phyloP scores from a whole-genome alignment of 306 rosid genomes.

The Cicer arietinum region DNA sequence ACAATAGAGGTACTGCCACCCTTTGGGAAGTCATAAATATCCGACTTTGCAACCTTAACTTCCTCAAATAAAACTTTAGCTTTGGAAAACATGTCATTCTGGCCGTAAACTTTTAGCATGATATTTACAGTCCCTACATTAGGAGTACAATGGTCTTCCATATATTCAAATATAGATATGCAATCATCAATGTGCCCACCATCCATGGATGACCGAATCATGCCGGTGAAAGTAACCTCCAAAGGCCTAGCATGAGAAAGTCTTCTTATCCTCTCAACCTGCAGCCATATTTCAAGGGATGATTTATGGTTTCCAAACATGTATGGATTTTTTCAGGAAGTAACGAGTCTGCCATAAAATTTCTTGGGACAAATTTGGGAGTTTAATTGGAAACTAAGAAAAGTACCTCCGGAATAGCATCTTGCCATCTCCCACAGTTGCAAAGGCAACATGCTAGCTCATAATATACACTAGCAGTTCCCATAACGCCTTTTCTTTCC shows the following conservation, averaged over 20 bases:
- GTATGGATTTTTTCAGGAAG: slow-evolving; percentile 8
- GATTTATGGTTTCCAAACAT: slow-evolving; percentile 16
- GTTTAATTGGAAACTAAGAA: slow-evolving; percentile 1
- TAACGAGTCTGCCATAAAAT: not conserved
- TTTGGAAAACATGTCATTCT: slow-evolving; percentile 75
- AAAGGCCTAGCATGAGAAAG: slow-evolving; percentile 70
- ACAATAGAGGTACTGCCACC: slow-evolving; percentile 42
- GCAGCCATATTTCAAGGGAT: slow-evolving; percentile 44
- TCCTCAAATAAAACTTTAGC: slow-evolving; percentile 88
- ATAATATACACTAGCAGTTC: slow-evolving; percentile 76
- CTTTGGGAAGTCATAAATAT: slow-evolving; percentile 42
- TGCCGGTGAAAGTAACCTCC: slow-evolving; percentile 91
- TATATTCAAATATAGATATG: slow-evolving; percentile 63
- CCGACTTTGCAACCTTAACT: slow-evolving; percentile 54
- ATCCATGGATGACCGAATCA: slow-evolving; percentile 78
- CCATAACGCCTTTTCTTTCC: slow-evolving; percentile 86
- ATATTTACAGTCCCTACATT: slow-evolving; percentile 82
- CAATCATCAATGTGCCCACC: slow-evolving; percentile 79
- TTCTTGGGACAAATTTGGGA: slow-evolving; percentile 18
- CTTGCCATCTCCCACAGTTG: slow-evolving; percentile 85
- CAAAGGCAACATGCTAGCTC: slow-evolving; percentile 94
- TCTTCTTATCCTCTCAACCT: slow-evolving; percentile 78
- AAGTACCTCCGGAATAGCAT: slow-evolving; percentile 78
- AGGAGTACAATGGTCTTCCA: slow-evolving; percentile 70
- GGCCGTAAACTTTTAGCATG: slow-evolving; percentile 86